A percentile compares a stretch with the other conserved stretches of the same genome.
phyloP scores from a whole-genome alignment of 108 stramenopile species.

The Fragilariopsis cylindrus region DNA sequence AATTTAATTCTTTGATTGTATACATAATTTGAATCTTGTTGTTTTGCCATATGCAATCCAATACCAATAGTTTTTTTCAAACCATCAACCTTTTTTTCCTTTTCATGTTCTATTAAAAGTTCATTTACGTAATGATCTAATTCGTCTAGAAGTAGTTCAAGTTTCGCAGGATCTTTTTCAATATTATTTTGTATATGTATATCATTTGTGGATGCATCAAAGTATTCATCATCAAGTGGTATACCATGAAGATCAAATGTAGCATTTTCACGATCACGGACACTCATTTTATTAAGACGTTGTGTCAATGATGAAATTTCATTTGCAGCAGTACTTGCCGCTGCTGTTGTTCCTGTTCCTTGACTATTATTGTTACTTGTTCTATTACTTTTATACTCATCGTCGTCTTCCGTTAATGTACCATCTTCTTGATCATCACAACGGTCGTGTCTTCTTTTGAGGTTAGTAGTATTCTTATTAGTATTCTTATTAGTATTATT shows the following conservation, averaged over 20 bases:
- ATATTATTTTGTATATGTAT: constrained; percentile 1
- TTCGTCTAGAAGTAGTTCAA: neutral
- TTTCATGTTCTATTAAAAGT: neutral
- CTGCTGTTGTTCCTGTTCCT: neutral
- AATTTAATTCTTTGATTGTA: constrained; percentile 24
- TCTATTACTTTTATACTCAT: neutral
- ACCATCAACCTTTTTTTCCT: constrained; percentile 1
- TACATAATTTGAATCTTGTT: constrained; percentile 8
- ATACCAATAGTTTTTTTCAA: neutral
- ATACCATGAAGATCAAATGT: constrained; percentile 15
- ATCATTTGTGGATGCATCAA: neutral
- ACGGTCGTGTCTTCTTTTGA: neutral
- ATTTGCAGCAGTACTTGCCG: neutral
- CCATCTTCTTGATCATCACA: neutral
- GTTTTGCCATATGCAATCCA: neutral
- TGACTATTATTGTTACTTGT: neutral
- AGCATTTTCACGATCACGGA: constrained; percentile 9
- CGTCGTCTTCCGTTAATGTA: neutral
- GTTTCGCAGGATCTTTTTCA: constrained; percentile 10
- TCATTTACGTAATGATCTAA: constrained; percentile 2
- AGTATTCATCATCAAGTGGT: constrained; percentile 11
- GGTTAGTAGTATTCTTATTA: neutral
- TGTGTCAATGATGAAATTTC: neutral
- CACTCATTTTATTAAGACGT: constrained; percentile 12
- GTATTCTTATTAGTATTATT: neutral